Conservation (phyloP, 2,329 filamentous ascomycete species). For the Ophiocordyceps australis region DNA sequence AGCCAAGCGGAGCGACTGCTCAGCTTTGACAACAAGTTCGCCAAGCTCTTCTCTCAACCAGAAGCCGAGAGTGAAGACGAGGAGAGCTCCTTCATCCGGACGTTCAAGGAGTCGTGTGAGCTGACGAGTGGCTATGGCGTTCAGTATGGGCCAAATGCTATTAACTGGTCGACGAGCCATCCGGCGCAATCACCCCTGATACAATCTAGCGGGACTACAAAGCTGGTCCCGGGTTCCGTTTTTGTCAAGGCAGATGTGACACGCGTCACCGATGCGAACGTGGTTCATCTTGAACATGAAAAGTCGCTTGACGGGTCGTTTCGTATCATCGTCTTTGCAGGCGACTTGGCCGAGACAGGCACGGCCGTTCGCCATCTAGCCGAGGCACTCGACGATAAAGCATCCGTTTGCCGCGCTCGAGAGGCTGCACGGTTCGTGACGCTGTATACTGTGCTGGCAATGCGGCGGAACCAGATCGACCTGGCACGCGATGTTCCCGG, state of each 20-base stretch:
- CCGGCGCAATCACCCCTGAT: constrained; percentile 53
- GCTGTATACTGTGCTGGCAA: constrained; percentile 57
- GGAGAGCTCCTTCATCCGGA: constrained; percentile 71
- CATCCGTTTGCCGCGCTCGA: constrained; percentile 57
- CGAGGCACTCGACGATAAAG: constrained; percentile 40
- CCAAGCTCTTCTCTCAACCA: constrained; percentile 71
- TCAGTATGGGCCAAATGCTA: constrained; percentile 59
- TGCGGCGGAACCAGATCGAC: constrained; percentile 49
- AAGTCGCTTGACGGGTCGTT: constrained; percentile 79
- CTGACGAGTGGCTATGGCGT: constrained; percentile 90
- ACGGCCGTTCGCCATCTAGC: constrained; percentile 55
- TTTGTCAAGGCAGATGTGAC: constrained; percentile 70
- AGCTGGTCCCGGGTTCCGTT: constrained; percentile 57
- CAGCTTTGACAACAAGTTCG: constrained; percentile 76
- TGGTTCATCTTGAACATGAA: constrained; percentile 80
- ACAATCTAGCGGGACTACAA: constrained; percentile 43
- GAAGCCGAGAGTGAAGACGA: constrained; percentile 41
- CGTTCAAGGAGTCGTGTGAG: constrained; percentile 80
- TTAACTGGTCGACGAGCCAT: constrained; percentile 70
- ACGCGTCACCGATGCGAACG: constrained; percentile 73
- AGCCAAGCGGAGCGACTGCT: constrained; percentile 70
- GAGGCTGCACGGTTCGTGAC: constrained; percentile 57
- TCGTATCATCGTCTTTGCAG: constrained; percentile 74
- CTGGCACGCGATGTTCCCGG: constrained; percentile 53
- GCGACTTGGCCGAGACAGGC: constrained; percentile 38